Base-by-base conservation (phyloP, 2,329 filamentous ascomycete genomes). In the Diaporthe sp. region DNA sequence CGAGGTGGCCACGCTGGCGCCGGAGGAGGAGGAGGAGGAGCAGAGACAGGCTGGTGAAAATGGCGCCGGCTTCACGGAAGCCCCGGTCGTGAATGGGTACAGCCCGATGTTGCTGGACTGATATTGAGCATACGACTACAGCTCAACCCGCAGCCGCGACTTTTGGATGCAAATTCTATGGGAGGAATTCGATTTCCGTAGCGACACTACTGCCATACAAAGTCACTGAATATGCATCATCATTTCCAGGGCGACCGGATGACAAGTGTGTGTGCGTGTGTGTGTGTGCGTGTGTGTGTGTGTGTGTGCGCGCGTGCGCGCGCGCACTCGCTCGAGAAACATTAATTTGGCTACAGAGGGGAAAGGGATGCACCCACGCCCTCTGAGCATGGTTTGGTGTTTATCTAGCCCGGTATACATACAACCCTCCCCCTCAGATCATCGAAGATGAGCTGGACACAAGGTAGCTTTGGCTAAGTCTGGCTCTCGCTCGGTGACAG, bases 1-100 rank as follows among this genome's bases (percentile, higher is more conserved):
- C 13, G 30, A 30, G 35, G 25, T 10, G 55, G 35, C 50, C 10
- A 32, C 75, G 2, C 74, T 75, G 27, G 74, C 68, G 19, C 76
- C 76, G 13, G 2, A 4, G 58, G n/a, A 2, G 37, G 35, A 5
- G 37, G 47, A 25, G 47, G n/a, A 13, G 12, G n/a, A 13, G 22
- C 9, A 5, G 8, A 76, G 75, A 47, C 56, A 55, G 5, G 65
- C 25, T 32, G 17, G 2, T 4, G 50, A 42, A 37, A 50, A 58
- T 12, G 56, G 72, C 19, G 37, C n/a, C 30, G 72, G 17, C 13
- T 3, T 7, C 13, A 35, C 3, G n/a, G 53, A 70, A 4, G 6
- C 13, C 1, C 27, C 37, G 22, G 27, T 19, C 39, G 12, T 25
- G 13, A 44, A 58, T 6, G 63, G 42, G 15, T 32, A 58, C 30